Conservation (phyloP, 2,329 filamentous ascomycete genomes). For the Aspergillus costaricaensis region DNA sequence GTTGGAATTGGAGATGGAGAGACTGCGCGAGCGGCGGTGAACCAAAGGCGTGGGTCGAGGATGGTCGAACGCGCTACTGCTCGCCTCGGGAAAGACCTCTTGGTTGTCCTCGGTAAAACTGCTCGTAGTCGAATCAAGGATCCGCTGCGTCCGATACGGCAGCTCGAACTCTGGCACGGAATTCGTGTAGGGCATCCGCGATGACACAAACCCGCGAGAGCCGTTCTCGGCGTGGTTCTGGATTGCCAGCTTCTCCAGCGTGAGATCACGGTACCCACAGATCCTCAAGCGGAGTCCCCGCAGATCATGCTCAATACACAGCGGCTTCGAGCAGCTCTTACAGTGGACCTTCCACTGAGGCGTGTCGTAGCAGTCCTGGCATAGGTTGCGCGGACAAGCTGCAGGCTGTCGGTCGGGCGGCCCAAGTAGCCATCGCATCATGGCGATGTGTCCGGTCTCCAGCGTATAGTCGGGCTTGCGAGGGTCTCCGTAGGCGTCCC, state of each 20-base stretch:
- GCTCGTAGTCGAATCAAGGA: slow-evolving; percentile 35
- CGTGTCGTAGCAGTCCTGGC: slow-evolving; percentile 60
- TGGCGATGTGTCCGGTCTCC: slow-evolving; percentile 43
- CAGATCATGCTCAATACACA: slow-evolving; percentile 63
- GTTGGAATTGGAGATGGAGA: slow-evolving; percentile 44
- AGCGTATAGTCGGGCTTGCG: slow-evolving; percentile 42
- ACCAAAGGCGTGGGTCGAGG: slow-evolving; percentile 16
- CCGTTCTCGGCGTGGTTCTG: slow-evolving; percentile 31
- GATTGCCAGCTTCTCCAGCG: slow-evolving; percentile 50
- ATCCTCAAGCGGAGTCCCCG: slow-evolving; percentile 58
- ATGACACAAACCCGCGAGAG: slow-evolving; percentile 11
- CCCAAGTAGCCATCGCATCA: slow-evolving; percentile 52
- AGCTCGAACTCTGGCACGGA: slow-evolving; percentile 29
- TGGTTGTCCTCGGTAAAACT: slow-evolving; percentile 39
- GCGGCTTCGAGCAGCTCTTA: slow-evolving; percentile 57
- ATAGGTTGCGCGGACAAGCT: slow-evolving; percentile 58
- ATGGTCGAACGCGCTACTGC: slow-evolving; percentile 17
- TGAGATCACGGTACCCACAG: slow-evolving; percentile 59
- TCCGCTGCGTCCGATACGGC: slow-evolving; percentile 34
- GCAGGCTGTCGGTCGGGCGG: slow-evolving; percentile 49
- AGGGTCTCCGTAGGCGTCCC: slow-evolving; percentile 44
- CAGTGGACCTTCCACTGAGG: slow-evolving; percentile 63
- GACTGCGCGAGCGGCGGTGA: slow-evolving; percentile 38
- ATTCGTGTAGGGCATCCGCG: slow-evolving; percentile 16
- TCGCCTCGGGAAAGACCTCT: slow-evolving; percentile 29